A percentile compares a stretch with the other conserved stretches of the same genome.
Conservation (phyloP, 805 yeast species). For the Crinitomyces ghanaensis region DNA sequence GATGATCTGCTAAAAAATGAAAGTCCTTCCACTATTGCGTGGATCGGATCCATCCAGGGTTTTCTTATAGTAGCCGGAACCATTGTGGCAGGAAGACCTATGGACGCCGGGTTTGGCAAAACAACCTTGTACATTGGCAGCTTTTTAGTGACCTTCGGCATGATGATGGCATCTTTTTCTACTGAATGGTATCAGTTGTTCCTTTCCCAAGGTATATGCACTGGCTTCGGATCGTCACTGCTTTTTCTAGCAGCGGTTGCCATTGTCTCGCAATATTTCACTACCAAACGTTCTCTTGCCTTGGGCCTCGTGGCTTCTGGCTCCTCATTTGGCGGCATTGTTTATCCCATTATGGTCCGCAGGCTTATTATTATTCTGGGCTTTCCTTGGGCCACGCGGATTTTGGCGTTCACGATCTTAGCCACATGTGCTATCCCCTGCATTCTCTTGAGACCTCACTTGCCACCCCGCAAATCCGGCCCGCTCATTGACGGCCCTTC, state of each 20-base stretch:
- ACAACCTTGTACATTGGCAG: conserved; percentile 17
- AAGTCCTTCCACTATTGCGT: conserved; percentile 23
- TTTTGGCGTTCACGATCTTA: conserved; percentile 32
- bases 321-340: conserved; percentile 39
- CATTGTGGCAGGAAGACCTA: conserved; percentile 21
- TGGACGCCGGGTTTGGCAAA: conserved; percentile 21
- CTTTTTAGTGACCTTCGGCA: conserved; percentile 18
- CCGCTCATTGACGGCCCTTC: conserved; percentile 15
- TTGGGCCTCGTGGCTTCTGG: conserved; percentile 37
- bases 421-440: conserved; percentile 19
- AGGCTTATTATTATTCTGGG: conserved; percentile 33
- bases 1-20: conserved; percentile 17
- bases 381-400: conserved; percentile 38
- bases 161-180: conserved; percentile 28
- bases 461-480: conserved; percentile 20
- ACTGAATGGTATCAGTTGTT: conserved; percentile 38
- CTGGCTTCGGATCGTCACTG: conserved; percentile 35
- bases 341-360: conserved; percentile 38
- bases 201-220: conserved; percentile 38
- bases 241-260: conserved; percentile 36
- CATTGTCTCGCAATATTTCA: conserved; percentile 36
- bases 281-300: conserved; percentile 32
- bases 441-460: conserved; percentile 15
- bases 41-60: conserved; percentile 27
- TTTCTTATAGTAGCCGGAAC: conserved; percentile 20